Evolutionary conservation across 2,329 filamentous ascomycete genomes (phyloP).

Genomic region (Trichoderma sp.): DNA sequence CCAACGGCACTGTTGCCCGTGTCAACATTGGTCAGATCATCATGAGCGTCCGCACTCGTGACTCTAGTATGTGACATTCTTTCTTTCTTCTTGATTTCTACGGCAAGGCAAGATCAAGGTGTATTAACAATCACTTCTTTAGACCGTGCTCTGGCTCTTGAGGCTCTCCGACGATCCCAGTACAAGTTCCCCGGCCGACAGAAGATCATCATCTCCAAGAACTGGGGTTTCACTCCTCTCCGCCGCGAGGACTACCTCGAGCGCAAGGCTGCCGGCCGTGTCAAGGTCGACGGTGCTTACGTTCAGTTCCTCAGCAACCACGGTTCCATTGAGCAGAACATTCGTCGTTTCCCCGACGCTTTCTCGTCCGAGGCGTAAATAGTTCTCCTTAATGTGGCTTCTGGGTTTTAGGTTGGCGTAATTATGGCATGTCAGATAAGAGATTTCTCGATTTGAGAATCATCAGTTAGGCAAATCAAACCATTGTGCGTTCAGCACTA

Average conservation of each 20-base stretch:
- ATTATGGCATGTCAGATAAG: constrained; percentile 44
- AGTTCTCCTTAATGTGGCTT: constrained; percentile 36
- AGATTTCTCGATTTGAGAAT: constrained; percentile 34
- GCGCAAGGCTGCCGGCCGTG: constrained; percentile 87
- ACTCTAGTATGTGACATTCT: constrained; percentile 63
- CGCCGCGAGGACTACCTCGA: constrained; percentile 96
- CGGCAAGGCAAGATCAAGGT: neutral
- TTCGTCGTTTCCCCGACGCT: constrained; percentile 91
- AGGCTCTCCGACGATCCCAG: constrained; percentile 98
- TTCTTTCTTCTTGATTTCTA: neutral
- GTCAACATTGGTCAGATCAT: constrained; percentile 99
- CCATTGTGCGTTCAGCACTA: constrained; percentile 30
- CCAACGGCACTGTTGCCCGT: constrained; percentile 97
- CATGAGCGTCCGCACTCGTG: constrained; percentile 94
- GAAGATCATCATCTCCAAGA: constrained; percentile 99
- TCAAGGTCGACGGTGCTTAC: constrained; percentile 98
- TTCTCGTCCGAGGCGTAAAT: constrained; percentile 62
- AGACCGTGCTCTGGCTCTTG: constrained; percentile 90
- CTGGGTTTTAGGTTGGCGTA: constrained; percentile 45
- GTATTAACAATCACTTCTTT: constrained; percentile 27
- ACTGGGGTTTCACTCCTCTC: constrained; percentile 99
- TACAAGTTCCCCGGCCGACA: constrained; percentile 99
- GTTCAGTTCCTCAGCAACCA: constrained; percentile 98
- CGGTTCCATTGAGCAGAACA: constrained; percentile 81
- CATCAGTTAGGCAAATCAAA: constrained; percentile 37